phyloP scores from a whole-genome alignment of 1,139 yeast species.

The Geotrichum phurueaensis region DNA sequence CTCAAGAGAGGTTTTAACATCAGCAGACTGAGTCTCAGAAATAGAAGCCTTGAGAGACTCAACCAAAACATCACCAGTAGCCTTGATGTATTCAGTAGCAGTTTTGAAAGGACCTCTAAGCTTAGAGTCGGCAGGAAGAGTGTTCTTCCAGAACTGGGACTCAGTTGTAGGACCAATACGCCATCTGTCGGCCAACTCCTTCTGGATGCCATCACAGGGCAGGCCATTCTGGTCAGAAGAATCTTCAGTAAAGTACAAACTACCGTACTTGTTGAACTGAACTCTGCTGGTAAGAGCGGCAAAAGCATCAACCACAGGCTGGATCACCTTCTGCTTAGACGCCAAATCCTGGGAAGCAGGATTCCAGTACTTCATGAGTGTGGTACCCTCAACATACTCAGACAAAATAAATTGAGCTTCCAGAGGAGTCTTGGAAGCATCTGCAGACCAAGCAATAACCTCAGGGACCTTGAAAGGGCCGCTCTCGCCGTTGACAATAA shows the following conservation, averaged over 20 bases:
- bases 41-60: constrained; percentile 56
- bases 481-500: constrained; percentile 33
- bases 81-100: constrained; percentile 50
- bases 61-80: constrained; percentile 61
- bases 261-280: constrained; percentile 69
- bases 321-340: constrained; percentile 35
- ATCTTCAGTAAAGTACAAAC: constrained; percentile 69
- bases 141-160: constrained; percentile 63
- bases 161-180: constrained; percentile 88
- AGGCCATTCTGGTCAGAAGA: constrained; percentile 38
- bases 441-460: constrained; percentile 65
- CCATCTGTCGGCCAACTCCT: constrained; percentile 61
- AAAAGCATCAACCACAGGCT: constrained; percentile 35
- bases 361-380: constrained; percentile 84
- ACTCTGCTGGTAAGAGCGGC: constrained; percentile 31
- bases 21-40: constrained; percentile 45
- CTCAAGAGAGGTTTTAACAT: constrained; percentile 45
- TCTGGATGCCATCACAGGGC: constrained; percentile 63
- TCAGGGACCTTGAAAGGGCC: constrained; percentile 48
- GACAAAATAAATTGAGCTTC: constrained; percentile 70
- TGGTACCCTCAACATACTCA: constrained; percentile 73
- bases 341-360: constrained; percentile 58
- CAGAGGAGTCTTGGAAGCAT: constrained; percentile 50
- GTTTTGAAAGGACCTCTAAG: constrained; percentile 73
- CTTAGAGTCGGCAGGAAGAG: constrained; percentile 22